A percentile compares a stretch with the other conserved stretches of the same genome.
Evolutionary conservation across 345 rosid genomes (phyloP).

Genomic region (Firmiana major): DNA sequence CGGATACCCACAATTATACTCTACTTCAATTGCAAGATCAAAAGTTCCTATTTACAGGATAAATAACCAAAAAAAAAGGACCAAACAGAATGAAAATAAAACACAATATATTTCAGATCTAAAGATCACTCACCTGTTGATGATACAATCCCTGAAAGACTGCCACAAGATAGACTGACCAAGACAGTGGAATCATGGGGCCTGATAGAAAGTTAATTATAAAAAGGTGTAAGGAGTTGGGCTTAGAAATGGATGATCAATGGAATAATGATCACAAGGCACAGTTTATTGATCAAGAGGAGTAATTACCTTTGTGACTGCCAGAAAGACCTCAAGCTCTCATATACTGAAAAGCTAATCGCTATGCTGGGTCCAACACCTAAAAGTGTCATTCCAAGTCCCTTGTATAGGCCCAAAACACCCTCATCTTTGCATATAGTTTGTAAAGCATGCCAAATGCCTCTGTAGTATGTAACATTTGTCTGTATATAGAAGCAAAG

Average conservation of each 20-base stretch:
- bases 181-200: slow-evolving; percentile 68
- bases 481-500: slow-evolving; percentile 45
- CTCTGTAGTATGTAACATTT: slow-evolving; percentile 68
- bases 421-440: slow-evolving; percentile 81
- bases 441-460: slow-evolving; percentile 69
- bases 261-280: neutral
- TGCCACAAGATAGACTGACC: slow-evolving; percentile 90
- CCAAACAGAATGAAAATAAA: neutral
- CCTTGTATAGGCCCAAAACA: slow-evolving; percentile 75
- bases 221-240: too few relatives aligned
- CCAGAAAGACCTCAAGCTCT: slow-evolving; percentile 81
- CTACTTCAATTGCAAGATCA: neutral
- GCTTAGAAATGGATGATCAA: neutral
- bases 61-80: neutral
- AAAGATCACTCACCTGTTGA: slow-evolving; percentile 68
- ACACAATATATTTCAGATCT: neutral
- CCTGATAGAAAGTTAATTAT: slow-evolving; percentile 35
- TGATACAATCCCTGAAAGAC: slow-evolving; percentile 91
- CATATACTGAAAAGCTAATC: slow-evolving; percentile 84
- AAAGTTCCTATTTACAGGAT: neutral
- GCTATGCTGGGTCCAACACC: slow-evolving; percentile 96
- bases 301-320: slow-evolving; percentile 59
- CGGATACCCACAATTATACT: neutral
- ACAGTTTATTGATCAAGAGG: neutral
- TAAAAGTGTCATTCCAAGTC: slow-evolving; percentile 87